phyloP scores from a whole-genome alignment of 73 alveolate species.

The Stentor coeruleus region DNA sequence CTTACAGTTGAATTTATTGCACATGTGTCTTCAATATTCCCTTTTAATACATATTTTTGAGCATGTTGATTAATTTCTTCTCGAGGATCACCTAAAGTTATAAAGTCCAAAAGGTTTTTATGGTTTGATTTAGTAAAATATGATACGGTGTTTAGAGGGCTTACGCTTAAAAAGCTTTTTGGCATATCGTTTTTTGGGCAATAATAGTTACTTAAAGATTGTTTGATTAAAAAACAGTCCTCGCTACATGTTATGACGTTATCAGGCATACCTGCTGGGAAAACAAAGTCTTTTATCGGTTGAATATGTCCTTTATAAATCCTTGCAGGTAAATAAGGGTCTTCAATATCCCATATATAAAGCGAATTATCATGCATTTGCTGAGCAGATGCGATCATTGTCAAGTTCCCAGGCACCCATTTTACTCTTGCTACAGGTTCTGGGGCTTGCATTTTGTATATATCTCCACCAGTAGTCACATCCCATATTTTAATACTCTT shows the following conservation, averaged over 20 bases:
- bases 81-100: conserved; percentile 1
- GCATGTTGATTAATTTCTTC: conserved; percentile 14
- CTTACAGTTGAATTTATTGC: not conserved
- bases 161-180: not conserved
- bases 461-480: not conserved
- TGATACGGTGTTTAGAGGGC: not conserved
- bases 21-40: not conserved
- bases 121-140: no score
- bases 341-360: conserved; percentile 14
- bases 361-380: conserved; percentile 1
- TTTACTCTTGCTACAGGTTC: conserved; percentile 23
- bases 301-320: conserved; percentile 18
- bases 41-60: not conserved
- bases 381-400: conserved; percentile 17
- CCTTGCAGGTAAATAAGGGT: not conserved
- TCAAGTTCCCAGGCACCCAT: conserved; percentile 16
- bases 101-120: not conserved
- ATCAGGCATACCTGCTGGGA: not conserved
- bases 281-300: conserved; percentile 13
- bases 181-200: conserved; percentile 1
- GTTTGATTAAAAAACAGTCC: not conserved
- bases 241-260: conserved; percentile 23
- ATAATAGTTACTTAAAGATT: not conserved
- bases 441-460: conserved; percentile 10
- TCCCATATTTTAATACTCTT: conserved; percentile 21